These are phyloP conservation scores for Carex scoparia DNA, from an alignment of 176 grass and related monocot species.

Conservation along the genomic window DNA sequence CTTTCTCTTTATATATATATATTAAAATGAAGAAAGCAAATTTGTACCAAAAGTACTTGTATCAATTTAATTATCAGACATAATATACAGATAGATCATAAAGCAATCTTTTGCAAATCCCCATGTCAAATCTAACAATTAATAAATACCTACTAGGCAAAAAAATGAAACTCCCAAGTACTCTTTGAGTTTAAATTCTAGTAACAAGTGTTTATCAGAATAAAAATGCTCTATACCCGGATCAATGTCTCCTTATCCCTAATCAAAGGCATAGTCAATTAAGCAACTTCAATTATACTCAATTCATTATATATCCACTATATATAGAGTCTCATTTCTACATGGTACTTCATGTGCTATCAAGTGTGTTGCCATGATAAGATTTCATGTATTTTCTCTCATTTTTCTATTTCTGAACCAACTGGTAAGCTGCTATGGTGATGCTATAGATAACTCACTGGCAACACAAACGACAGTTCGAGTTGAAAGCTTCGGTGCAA, in stretches of 20 bases:
- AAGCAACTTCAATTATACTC: conserved; percentile 15
- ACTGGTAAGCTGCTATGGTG: background rate
- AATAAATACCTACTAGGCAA: background rate
- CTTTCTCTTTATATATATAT: background rate
- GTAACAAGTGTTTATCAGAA: background rate
- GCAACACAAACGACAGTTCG: conserved; percentile 22
- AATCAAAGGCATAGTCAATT: background rate
- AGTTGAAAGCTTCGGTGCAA: conserved; percentile 40
- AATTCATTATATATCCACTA: background rate
- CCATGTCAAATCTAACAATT: background rate
- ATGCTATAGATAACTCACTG: background rate
- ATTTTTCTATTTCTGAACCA: conserved; percentile 10
- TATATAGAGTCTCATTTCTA: background rate
- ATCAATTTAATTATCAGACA: background rate
- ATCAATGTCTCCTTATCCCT: conserved; percentile 20
- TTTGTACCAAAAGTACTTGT: background rate
- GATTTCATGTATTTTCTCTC: background rate
- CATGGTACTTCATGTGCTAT: background rate
- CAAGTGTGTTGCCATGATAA: background rate
- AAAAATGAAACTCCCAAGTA: no score
- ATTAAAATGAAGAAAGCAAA: background rate
- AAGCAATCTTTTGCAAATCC: background rate
- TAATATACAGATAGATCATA: background rate
- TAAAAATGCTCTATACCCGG: conserved; percentile 1
- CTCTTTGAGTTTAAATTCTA: background rate